phyloP scores from a whole-genome alignment of 441 rosid species.

The Manihot esculenta region DNA sequence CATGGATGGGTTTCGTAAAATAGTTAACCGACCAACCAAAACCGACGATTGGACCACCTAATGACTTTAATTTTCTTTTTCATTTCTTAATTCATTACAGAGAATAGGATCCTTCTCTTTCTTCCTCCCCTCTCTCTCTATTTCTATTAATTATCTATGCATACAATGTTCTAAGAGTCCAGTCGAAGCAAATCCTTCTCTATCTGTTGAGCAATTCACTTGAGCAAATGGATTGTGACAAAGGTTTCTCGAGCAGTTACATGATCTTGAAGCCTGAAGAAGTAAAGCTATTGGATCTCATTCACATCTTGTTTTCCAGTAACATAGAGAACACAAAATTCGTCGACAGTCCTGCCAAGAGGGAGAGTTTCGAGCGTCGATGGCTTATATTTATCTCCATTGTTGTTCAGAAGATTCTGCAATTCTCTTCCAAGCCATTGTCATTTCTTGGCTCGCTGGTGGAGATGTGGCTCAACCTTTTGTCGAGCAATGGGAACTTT shows the following conservation, averaged over 20 bases:
- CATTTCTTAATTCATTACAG: too few species aligned
- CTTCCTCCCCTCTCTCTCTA: not conserved
- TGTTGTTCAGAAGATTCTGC: slow-evolving; percentile 41
- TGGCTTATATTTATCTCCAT: slow-evolving; percentile 56
- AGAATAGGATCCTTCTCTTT: not conserved
- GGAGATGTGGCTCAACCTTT: slow-evolving; percentile 49
- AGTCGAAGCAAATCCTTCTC: not conserved
- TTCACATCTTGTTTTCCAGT: slow-evolving; percentile 37
- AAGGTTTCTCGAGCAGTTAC: slow-evolving; percentile 39
- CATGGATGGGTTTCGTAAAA: too few species aligned
- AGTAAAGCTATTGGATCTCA: slow-evolving; percentile 40
- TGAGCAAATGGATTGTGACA: slow-evolving; percentile 35
- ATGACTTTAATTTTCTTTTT: too few species aligned
- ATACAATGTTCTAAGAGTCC: not conserved
- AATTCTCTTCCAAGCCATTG: slow-evolving; percentile 35
- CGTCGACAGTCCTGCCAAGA: slow-evolving; percentile 39
- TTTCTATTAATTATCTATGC: not conserved
- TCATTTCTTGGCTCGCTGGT: slow-evolving; percentile 38
- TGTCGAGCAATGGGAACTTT: slow-evolving; percentile 35
- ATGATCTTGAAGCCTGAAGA: slow-evolving; percentile 56
- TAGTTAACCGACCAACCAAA: too few species aligned
- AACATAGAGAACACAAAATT: slow-evolving; percentile 35
- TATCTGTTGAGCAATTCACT: too few species aligned
- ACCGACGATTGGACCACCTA: too few species aligned
- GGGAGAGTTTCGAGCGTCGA: slow-evolving; percentile 39